phyloP scores from a whole-genome alignment of 441 rosid species.

The Corymbia calophylla region DNA sequence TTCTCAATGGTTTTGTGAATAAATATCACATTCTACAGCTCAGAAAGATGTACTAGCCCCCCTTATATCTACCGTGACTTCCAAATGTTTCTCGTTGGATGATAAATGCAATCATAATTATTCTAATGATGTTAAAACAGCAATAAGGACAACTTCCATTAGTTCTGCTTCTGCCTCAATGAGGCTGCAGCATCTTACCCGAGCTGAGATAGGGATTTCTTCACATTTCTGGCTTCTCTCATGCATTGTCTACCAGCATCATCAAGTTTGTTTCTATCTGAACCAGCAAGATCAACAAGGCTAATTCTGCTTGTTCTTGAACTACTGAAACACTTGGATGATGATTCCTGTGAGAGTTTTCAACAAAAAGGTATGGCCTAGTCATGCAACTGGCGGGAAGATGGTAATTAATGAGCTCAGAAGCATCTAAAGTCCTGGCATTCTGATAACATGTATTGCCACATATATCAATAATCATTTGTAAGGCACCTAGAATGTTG shows the following conservation, averaged over 20 bases:
- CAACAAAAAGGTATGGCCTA: neutral
- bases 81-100: neutral
- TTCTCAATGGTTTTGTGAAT: neutral
- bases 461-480: neutral
- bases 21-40: neutral
- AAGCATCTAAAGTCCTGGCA: neutral
- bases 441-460: neutral
- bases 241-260: constrained; percentile 51
- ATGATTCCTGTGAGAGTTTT: constrained; percentile 42
- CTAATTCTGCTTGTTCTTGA: constrained; percentile 83
- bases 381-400: neutral
- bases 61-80: neutral
- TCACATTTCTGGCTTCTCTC: constrained; percentile 68
- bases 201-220: constrained; percentile 82
- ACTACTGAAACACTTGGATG: constrained; percentile 76
- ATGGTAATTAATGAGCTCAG: neutral
- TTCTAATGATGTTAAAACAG: neutral
- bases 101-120: neutral
- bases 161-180: neutral
- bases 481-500: neutral
- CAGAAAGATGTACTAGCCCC: neutral
- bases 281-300: constrained; percentile 88
- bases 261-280: constrained; percentile 49
- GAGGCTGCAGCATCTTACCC: constrained; percentile 41
- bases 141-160: neutral